phyloP scores from a whole-genome alignment of 2,329 filamentous ascomycete species.

The Talaromyces piceae region DNA sequence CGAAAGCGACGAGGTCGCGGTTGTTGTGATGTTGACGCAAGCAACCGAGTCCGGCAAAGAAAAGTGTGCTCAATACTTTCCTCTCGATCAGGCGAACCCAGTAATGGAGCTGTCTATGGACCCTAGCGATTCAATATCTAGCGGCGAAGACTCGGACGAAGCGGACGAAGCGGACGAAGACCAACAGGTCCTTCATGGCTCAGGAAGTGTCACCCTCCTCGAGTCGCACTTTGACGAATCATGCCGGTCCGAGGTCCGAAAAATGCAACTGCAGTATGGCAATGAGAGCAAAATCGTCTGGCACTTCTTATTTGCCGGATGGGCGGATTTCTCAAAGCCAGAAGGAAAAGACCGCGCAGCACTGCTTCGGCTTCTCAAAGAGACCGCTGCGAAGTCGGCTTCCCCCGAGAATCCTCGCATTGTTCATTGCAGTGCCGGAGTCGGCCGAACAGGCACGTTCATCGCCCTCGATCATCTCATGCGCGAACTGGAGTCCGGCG shows the following conservation, averaged over 20 bases:
- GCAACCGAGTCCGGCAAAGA: constrained; percentile 69
- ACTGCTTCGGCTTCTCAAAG: constrained; percentile 44
- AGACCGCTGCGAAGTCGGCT: constrained; percentile 38
- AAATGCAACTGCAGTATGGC: constrained; percentile 50
- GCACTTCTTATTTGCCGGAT: constrained; percentile 78
- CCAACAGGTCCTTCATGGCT: constrained; percentile 53
- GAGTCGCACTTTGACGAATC: constrained; percentile 48
- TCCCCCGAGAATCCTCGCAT: constrained; percentile 63
- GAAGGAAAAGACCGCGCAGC: constrained; percentile 45
- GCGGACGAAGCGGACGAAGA: constrained; percentile 63
- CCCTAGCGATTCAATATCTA: constrained; percentile 23
- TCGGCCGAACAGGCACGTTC: constrained; percentile 90
- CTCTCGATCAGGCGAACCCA: constrained; percentile 47
- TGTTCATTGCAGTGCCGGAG: constrained; percentile 82
- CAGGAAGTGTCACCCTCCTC: constrained; percentile 59
- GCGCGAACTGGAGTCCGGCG: constrained; percentile 68
- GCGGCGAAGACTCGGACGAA: constrained; percentile 26
- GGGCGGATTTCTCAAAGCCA: constrained; percentile 87
- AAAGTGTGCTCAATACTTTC: constrained; percentile 89
- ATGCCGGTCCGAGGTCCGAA: constrained; percentile 63
- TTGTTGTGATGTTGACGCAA: constrained; percentile 92
- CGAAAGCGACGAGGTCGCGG: constrained; percentile 64
- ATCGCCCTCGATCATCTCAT: constrained; percentile 92
- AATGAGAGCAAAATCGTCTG: constrained; percentile 59
- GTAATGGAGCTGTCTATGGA: constrained; percentile 37